phyloP scores from a whole-genome alignment of 208 protist species.

The Crithidia fasciculata region DNA sequence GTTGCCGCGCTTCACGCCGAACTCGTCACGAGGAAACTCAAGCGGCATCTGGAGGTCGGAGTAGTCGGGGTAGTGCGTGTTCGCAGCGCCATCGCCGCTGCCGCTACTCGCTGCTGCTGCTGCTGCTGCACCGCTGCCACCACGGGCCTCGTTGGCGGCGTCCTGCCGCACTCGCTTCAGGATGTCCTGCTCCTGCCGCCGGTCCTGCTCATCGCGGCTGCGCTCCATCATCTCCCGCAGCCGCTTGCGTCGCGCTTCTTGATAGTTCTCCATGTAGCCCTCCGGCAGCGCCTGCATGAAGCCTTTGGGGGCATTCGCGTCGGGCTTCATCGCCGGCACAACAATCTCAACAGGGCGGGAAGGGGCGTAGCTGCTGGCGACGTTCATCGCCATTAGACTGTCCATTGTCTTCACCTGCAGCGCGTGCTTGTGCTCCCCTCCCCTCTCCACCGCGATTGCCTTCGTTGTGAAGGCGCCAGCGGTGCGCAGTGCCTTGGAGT shows the following conservation, averaged over 20 bases:
- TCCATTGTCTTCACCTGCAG: constrained; percentile 92
- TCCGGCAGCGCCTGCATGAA: constrained; percentile 82
- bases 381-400: constrained; percentile 87
- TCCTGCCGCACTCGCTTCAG: constrained; percentile 57
- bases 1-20: constrained; percentile 88
- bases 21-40: constrained; percentile 91
- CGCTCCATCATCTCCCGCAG: constrained; percentile 86
- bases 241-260: constrained; percentile 76
- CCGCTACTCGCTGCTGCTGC: constrained; percentile 3
- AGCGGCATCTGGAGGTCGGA: constrained; percentile 88
- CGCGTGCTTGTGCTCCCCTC: constrained; percentile 50
- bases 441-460: constrained; percentile 56
- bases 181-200: constrained; percentile 71
- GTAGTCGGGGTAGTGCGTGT: constrained; percentile 48
- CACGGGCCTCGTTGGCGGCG: constrained; percentile 14
- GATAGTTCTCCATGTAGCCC: constrained; percentile 67
- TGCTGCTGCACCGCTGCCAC: not conserved
- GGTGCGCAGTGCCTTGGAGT: constrained; percentile 66
- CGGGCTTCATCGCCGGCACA: constrained; percentile 66
- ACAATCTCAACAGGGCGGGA: constrained; percentile 76
- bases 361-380: constrained; percentile 88
- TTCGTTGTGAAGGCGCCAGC: constrained; percentile 80
- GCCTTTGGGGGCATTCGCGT: constrained; percentile 79
- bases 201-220: constrained; percentile 76
- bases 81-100: not conserved